Evolutionary conservation across 2,329 filamentous ascomycete species (phyloP).

Genomic region (Cadophora sp.): DNA sequence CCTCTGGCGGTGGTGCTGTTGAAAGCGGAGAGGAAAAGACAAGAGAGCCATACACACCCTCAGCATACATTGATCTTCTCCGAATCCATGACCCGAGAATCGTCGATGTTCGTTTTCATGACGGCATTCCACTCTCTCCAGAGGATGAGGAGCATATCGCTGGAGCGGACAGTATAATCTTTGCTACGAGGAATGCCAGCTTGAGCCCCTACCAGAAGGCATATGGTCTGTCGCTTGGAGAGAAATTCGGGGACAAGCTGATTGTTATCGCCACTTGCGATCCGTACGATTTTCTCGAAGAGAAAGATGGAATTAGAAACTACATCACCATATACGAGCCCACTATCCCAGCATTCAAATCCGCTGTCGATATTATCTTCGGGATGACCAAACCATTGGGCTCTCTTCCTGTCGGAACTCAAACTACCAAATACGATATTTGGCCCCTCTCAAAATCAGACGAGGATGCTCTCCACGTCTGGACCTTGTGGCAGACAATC

Average conservation of each 20-base stretch:
- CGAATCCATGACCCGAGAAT: conserved; percentile 39
- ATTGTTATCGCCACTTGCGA: conserved; percentile 50
- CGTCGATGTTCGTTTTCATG: conserved; percentile 45
- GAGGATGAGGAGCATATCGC: conserved; percentile 44
- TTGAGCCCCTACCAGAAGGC: conserved; percentile 47
- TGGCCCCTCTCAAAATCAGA: conserved; percentile 30
- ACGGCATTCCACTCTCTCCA: conserved; percentile 41
- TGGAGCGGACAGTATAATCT: conserved; percentile 48
- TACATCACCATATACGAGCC: conserved; percentile 54
- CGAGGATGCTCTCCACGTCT: conserved; percentile 43
- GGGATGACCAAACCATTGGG: conserved; percentile 43
- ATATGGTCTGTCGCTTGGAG: conserved; percentile 45
- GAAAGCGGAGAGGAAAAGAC: conserved; percentile 47
- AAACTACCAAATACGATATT: conserved; percentile 31
- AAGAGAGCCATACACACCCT: conserved; percentile 43
- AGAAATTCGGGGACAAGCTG: conserved; percentile 40
- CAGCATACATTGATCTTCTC: conserved; percentile 45
- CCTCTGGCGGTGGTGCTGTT: conserved; percentile 46
- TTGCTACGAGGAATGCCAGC: conserved; percentile 49
- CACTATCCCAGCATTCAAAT: conserved; percentile 49
- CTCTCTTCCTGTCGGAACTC: conserved; percentile 45
- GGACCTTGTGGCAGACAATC: conserved; percentile 45
- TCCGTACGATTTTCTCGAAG: conserved; percentile 52
- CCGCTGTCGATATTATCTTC: conserved; percentile 49
- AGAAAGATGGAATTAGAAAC: conserved; percentile 44